phyloP scores from a whole-genome alignment of 345 rosid species.

The Euclidium syriacum region DNA sequence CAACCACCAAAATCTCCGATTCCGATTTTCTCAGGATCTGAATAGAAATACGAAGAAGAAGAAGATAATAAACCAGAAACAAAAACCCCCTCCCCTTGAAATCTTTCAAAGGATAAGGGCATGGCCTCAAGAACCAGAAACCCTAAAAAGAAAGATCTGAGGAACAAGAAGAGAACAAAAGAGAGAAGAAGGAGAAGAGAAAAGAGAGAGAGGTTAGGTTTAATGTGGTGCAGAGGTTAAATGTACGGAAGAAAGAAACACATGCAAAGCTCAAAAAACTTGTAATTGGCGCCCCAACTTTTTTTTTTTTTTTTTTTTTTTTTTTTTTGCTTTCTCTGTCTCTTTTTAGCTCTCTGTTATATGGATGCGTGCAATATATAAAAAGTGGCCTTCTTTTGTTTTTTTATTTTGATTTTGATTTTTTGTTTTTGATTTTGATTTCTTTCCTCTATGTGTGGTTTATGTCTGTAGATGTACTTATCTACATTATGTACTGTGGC shows the following conservation, averaged over 20 bases:
- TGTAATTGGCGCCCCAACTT: constrained; percentile 31
- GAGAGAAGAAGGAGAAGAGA: constrained; percentile 21
- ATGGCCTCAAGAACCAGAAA: constrained; percentile 47
- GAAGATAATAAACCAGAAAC: constrained; percentile 45
- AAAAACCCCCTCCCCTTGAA: constrained; percentile 87
- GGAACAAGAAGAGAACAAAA: constrained; percentile 26
- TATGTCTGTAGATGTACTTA: constrained; percentile 31
- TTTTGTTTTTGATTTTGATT: not conserved
- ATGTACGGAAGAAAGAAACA: constrained; percentile 32
- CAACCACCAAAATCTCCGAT: constrained; percentile 27
- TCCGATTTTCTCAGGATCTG: constrained; percentile 29
- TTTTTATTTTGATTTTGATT: not conserved
- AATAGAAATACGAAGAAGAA: constrained; percentile 34
- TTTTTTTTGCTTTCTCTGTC: not conserved
- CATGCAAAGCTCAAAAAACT: constrained; percentile 37
- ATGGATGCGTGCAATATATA: constrained; percentile 69
- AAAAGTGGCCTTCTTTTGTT: constrained; percentile 33
- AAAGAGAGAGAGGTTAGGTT: constrained; percentile 1
- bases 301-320: not conserved
- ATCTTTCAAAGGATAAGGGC: constrained; percentile 80
- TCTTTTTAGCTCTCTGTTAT: constrained; percentile 6
- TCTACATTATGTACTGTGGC: constrained; percentile 32
- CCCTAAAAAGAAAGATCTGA: constrained; percentile 22
- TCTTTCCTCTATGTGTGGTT: constrained; percentile 31
- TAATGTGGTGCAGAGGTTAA: constrained; percentile 2